Conservation (phyloP, 345 rosid species). For the Raphanus sativus region DNA sequence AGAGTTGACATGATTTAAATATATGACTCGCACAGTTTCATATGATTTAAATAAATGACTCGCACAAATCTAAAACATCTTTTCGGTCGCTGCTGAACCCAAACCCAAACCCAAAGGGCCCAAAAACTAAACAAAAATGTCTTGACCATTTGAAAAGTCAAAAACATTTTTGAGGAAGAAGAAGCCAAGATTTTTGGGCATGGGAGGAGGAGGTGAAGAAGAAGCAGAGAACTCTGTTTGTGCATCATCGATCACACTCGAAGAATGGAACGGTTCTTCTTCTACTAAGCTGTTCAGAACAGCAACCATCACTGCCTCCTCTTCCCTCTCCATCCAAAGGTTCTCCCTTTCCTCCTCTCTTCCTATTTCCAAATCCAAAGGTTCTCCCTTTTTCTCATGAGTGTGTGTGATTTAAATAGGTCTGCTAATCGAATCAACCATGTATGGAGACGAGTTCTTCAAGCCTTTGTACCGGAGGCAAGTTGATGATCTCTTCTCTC, state of each 20-base stretch:
- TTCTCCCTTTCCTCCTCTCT: too few species aligned
- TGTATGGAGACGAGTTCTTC: constrained; percentile 76
- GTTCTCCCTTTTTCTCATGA: too few species aligned
- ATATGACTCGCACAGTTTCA: too few species aligned
- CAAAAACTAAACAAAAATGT: background rate
- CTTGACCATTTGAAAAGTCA: background rate
- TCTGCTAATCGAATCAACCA: constrained; percentile 64
- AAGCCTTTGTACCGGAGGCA: constrained; percentile 94
- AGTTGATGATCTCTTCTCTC: constrained; percentile 11
- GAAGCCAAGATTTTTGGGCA: too few species aligned
- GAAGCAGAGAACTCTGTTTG: constrained; percentile 24
- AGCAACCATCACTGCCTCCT: constrained; percentile 57
- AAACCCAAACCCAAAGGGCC: background rate
- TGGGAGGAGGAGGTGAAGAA: background rate
- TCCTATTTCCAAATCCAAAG: too few species aligned
- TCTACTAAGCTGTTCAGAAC: constrained; percentile 70
- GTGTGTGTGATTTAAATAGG: too few species aligned
- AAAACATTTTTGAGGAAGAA: background rate
- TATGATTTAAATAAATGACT: too few species aligned
- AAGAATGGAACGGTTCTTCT: constrained; percentile 85
- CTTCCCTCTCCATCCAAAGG: constrained; percentile 54
- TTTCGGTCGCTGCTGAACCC: background rate
- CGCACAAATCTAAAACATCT: too few species aligned
- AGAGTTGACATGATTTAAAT: too few species aligned
- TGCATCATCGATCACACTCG: constrained; percentile 40